These are phyloP conservation scores for Austroboletus eburneus DNA, from an alignment of 768 basidiomycete species.

Conservation along the genomic window DNA sequence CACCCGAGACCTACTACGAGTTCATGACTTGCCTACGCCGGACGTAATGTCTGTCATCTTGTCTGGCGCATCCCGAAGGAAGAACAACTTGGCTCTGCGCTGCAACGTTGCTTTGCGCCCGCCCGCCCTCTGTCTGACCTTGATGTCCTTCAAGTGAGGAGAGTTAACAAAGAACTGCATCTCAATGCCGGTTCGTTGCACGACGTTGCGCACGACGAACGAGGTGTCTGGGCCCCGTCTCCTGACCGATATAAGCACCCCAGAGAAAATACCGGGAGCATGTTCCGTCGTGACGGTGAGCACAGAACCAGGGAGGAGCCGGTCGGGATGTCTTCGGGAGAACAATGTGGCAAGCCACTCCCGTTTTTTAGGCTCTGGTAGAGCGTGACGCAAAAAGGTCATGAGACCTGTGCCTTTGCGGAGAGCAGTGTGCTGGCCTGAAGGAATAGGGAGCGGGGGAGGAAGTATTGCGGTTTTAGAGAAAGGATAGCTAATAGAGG, in stretches of 20 bases:
- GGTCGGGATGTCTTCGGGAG: constrained; percentile 59
- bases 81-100: constrained; percentile 79
- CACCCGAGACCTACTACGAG: constrained; percentile 8
- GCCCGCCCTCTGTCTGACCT: constrained; percentile 62
- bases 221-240: constrained; percentile 83
- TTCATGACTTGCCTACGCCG: constrained; percentile 32
- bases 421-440: constrained; percentile 40
- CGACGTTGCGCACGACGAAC: constrained; percentile 85
- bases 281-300: constrained; percentile 73
- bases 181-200: constrained; percentile 90
- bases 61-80: constrained; percentile 75
- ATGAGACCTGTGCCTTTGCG: constrained; percentile 74
- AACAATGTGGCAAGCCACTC: constrained; percentile 67
- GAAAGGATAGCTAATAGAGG: constrained; percentile 54
- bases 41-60: constrained; percentile 77
- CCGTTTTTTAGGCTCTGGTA: constrained; percentile 66
- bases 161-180: constrained; percentile 86
- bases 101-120: constrained; percentile 46
- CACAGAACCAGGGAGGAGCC: constrained; percentile 82
- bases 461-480: constrained; percentile 62
- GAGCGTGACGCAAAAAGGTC: constrained; percentile 62
- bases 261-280: constrained; percentile 81
- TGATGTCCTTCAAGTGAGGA: constrained; percentile 85
- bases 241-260: constrained; percentile 80
- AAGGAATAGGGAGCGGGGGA: constrained; percentile 38